A percentile compares a stretch with the other conserved stretches of the same genome.
These are phyloP conservation scores for Chaetomium sp. DNA, from an alignment of 2,329 filamentous ascomycete genomes.

Conservation along the genomic window DNA sequence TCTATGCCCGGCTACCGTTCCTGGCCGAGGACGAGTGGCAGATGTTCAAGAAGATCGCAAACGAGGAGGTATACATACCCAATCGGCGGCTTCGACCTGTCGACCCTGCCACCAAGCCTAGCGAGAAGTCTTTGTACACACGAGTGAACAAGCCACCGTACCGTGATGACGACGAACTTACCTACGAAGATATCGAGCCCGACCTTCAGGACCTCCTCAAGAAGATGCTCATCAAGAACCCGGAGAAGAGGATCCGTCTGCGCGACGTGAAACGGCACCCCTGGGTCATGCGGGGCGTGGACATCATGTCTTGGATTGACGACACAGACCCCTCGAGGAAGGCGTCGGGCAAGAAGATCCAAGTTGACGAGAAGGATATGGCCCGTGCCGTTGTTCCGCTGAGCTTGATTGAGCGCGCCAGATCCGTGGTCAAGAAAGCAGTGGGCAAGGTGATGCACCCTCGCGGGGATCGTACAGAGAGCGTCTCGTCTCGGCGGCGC, in stretches of 20 bases:
- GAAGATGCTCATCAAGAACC: constrained; percentile 85
- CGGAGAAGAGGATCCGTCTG: constrained; percentile 82
- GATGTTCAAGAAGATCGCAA: constrained; percentile 89
- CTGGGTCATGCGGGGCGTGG: constrained; percentile 82
- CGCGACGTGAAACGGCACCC: constrained; percentile 91
- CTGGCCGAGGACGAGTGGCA: constrained; percentile 88
- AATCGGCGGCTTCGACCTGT: constrained; percentile 77
- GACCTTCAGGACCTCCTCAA: constrained; percentile 76
- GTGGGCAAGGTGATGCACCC: constrained; percentile 66
- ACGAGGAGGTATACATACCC: constrained; percentile 89
- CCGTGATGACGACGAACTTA: constrained; percentile 74
- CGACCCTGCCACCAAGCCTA: constrained; percentile 60
- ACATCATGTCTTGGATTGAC: constrained; percentile 80
- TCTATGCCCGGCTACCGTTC: constrained; percentile 92
- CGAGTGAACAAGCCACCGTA: constrained; percentile 66
- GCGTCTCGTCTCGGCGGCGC: constrained; percentile 54
- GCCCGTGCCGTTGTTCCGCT: constrained; percentile 88
- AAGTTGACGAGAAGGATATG: constrained; percentile 89
- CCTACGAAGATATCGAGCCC: constrained; percentile 84
- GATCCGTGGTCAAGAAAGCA: constrained; percentile 72
- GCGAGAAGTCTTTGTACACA: constrained; percentile 57
- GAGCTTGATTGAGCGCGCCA: constrained; percentile 81
- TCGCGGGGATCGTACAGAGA: constrained; percentile 59
- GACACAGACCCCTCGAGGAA: constrained; percentile 84
- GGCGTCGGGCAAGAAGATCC: constrained; percentile 80